These are phyloP conservation scores for Populus alba DNA, from an alignment of 345 rosid genomes.

Conservation along the genomic window DNA sequence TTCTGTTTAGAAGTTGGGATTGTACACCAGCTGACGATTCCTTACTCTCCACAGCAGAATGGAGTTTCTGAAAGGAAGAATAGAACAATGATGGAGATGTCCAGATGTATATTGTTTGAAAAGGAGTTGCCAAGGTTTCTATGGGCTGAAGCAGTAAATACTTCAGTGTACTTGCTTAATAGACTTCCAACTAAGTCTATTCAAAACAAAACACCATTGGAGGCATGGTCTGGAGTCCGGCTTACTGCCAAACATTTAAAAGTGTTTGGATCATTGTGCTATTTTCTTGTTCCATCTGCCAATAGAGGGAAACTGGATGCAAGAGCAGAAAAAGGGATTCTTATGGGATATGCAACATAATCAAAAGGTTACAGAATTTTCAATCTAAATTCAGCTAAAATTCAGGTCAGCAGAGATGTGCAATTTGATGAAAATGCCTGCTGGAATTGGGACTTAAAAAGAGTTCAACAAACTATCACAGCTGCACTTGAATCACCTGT, in stretches of 20 bases:
- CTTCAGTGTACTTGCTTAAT: neutral
- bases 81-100: neutral
- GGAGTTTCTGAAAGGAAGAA: neutral
- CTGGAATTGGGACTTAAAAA: neutral
- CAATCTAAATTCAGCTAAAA: neutral
- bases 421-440: neutral
- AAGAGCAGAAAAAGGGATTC: neutral
- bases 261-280: neutral
- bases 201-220: neutral
- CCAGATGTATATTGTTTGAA: neutral
- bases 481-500: fast-evolving
- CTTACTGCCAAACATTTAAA: neutral
- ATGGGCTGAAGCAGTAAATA: neutral
- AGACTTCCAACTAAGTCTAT: neutral
- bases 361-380: neutral
- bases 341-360: neutral
- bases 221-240: neutral
- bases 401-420: neutral
- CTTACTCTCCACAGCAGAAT: neutral
- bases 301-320: neutral
- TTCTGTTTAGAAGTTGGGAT: neutral
- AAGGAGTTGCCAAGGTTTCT: neutral
- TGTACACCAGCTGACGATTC: neutral
- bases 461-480: no score
- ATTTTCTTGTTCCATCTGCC: neutral